Evolutionary conservation across 805 yeast species (phyloP).

Genomic region (Komagataella populi): DNA sequence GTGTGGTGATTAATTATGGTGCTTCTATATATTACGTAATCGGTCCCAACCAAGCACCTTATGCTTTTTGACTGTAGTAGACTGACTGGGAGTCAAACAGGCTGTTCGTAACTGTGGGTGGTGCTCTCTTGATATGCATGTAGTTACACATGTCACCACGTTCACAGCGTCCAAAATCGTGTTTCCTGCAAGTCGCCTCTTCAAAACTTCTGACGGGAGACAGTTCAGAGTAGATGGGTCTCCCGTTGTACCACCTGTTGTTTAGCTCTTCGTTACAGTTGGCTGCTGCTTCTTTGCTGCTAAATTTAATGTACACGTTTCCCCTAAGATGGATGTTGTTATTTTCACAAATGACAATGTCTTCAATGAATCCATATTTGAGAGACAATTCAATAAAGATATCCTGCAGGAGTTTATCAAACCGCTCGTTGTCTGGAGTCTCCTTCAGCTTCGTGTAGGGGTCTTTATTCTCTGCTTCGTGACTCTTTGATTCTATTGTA

Average conservation of each 20-base stretch:
- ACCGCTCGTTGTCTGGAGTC: constrained; percentile 23
- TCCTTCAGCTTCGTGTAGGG: constrained; percentile 10
- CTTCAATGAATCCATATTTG: constrained; percentile 35
- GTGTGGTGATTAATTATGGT: not conserved
- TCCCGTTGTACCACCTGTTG: constrained; percentile 66
- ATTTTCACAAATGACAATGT: constrained; percentile 70
- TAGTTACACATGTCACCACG: constrained; percentile 81
- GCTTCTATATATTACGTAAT: not conserved
- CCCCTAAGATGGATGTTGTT: constrained; percentile 75
- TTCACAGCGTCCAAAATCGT: constrained; percentile 49
- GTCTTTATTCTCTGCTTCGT: not conserved
- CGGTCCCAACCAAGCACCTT: not conserved
- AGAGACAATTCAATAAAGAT: constrained; percentile 46
- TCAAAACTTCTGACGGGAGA: constrained; percentile 60
- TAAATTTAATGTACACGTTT: constrained; percentile 64
- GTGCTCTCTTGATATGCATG: constrained; percentile 61
- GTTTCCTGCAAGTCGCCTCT: constrained; percentile 67
- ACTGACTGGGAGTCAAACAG: constrained; percentile 27
- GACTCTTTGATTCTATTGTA: not conserved
- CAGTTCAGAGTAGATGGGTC: constrained; percentile 70
- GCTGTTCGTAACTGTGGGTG: constrained; percentile 23
- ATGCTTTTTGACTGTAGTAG: constrained; percentile 5
- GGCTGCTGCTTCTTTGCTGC: constrained; percentile 40
- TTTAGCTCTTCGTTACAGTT: constrained; percentile 50
- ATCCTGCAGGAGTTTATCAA: constrained; percentile 59